phyloP scores from a whole-genome alignment of 441 rosid genomes.

The Mallotus repandus region DNA sequence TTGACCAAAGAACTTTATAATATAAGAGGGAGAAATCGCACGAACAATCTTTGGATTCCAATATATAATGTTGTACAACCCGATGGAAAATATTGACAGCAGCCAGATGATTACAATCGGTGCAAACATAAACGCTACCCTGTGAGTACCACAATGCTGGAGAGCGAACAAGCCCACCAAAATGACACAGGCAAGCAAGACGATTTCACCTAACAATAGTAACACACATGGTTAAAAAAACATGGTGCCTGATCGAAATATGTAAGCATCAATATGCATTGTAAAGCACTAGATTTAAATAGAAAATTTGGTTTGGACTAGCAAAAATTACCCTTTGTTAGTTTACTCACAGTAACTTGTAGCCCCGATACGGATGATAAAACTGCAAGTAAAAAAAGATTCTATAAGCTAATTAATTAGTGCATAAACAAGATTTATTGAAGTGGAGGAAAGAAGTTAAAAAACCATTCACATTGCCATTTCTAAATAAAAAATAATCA shows the following conservation, averaged over 20 bases:
- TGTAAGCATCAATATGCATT: conserved; percentile 3
- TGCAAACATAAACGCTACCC: conserved; percentile 86
- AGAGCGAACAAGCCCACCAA: conserved; percentile 89
- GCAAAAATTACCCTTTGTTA: conserved; percentile 48
- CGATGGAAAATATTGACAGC: conserved; percentile 60
- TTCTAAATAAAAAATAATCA: neutral
- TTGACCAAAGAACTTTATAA: conserved; percentile 63
- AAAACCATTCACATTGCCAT: neutral
- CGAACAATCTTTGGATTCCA: conserved; percentile 74
- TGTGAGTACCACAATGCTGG: conserved; percentile 86
- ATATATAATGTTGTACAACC: conserved; percentile 61
- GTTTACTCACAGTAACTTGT: conserved; percentile 44
- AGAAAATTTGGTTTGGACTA: conserved; percentile 7
- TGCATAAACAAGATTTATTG: neutral
- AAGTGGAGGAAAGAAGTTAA: neutral
- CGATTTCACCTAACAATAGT: conserved; percentile 47
- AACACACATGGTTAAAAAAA: conserved; percentile 11
- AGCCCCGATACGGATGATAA: conserved; percentile 84
- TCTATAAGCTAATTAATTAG: neutral
- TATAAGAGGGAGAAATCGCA: conserved; percentile 79
- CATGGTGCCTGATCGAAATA: neutral
- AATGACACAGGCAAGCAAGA: conserved; percentile 74
- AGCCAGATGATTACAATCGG: conserved; percentile 84
- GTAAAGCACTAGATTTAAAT: conserved; percentile 2
- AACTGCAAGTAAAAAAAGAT: conserved; percentile 54